Evolutionary conservation across 345 rosid genomes (phyloP), one percentile per base, ranked within the genome.

Genomic region (Arabidopsis suecica): DNA sequence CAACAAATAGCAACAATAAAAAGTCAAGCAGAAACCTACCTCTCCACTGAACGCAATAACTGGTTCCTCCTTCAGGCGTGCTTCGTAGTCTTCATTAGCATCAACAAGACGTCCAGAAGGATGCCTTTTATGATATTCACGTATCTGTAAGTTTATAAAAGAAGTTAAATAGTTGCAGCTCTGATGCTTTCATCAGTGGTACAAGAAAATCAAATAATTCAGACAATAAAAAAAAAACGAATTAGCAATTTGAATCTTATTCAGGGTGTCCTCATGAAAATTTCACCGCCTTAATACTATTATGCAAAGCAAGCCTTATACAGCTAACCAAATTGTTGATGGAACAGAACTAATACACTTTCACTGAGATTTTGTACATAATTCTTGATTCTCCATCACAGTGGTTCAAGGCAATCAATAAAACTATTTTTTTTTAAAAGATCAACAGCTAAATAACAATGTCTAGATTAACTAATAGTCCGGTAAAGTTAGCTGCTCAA

Each of bases 121-220:
- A 80, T 96, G 90, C 80, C 79, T 91, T 79, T 87, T 89, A 54
- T 96, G 97, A 76, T 93, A 96, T 69, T 96, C 98, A 37, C 98
- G 76, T 38, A 77, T 77, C 81, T 79, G 18, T 10, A 69, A 0
- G 16, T 54, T 47, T 25, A 59, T 2, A 30, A 25, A 63, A 61
- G 20, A 62, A 47, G 56, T 50, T 58, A 40, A 41, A 5, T 48
- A 41, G 28, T 50, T 32, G 56, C 68, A 65, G 5, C 23, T 48
- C 68, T 10, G 30, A 56, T 28, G 0, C 10, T 51, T 33, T 44
- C 50, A 34, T 23, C 70, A 62, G 22, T 13, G 48, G 18, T 13
- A 40, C 2, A 13, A 38, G 3, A 3, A 38, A 38, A 38, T 38
- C 47, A 13, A 11, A 42, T n/a, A 42, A 42, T 42, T 3, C 42